Evolutionary conservation across 2,329 filamentous ascomycete species (phyloP), one percentile per base, ranked within the genome.

Genomic region (Amauroascus niger): DNA sequence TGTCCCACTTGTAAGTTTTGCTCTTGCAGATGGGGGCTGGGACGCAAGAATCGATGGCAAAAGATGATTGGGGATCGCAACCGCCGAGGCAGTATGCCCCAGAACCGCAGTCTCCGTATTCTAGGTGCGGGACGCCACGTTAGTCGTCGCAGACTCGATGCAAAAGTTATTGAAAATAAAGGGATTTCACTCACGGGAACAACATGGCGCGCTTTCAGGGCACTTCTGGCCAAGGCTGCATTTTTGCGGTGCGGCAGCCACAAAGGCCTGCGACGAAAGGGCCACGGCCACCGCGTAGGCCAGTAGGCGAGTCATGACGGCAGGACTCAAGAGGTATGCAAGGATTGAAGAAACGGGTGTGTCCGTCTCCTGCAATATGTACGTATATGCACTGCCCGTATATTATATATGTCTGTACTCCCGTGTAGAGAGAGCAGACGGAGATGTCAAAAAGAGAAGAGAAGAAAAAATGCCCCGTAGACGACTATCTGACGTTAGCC

Each of bases 21-120:
- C 78, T 81, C 75, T 88, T 67, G 76, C 93, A 98, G 28, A 88
- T 79, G 5, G 93, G 91, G 54, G 79, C 84, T 14, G 93, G 88
- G 6, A 87, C 82, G 71, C 93, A 98, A 1, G 91, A 83, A 61
- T 94, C 82, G 62, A 96, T 78, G 11, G 80, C 80, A 74, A 83
- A 86, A 46, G 91, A 97, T 73, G 84, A 84, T 66, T 83, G 80
- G 30, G 89, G 87, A 67, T 97, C 91, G 75, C 93, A 98, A 59
- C 93, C 93, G 63, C 93, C 93, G 18, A 98, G 81, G 66, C 93
- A 98, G 79, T 87, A 97, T 53, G 90, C 93, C 64, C 93, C 93
- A 53, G 89, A 82, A 74, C 91, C 93, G 65, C 93, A 97, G 70
- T 91, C 78, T 63, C 88, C 88, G 71, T 96, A 97, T 71, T 93